Evolutionary conservation across 305 asterid genomes (phyloP).

Genomic region (Plantago coronopus): DNA sequence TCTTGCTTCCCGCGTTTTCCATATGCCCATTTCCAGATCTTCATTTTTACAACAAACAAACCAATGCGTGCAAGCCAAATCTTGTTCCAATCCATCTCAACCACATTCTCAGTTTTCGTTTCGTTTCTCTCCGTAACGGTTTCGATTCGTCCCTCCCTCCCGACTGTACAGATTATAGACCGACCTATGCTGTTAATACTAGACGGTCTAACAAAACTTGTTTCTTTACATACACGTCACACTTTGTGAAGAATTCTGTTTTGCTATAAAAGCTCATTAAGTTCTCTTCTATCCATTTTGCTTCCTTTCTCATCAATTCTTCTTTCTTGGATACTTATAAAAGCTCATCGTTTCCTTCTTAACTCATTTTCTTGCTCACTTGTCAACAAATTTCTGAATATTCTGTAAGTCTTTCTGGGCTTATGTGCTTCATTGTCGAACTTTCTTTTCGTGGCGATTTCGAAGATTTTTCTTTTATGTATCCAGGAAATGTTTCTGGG

Average conservation of each 20-base stretch:
- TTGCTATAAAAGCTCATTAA: constrained; percentile 1
- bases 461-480: background rate
- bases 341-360: background rate
- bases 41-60: background rate
- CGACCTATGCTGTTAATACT: too few relatives aligned
- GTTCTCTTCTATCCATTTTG: background rate
- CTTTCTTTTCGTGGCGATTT: background rate
- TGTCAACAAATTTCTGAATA: background rate
- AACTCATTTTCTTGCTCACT: background rate
- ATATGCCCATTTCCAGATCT: background rate
- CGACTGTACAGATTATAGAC: too few relatives aligned
- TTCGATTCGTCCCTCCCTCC: background rate
- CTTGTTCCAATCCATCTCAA: background rate
- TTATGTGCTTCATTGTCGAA: background rate
- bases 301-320: background rate
- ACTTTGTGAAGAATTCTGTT: background rate
- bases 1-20: constrained; percentile 15
- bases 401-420: background rate
- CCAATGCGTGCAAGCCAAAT: constrained; percentile 11
- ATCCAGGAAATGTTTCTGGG: background rate
- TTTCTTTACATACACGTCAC: constrained; percentile 11
- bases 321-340: background rate
- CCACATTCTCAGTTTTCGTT: background rate
- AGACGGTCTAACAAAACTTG: too few relatives aligned
- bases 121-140: constrained; percentile 5